Base-by-base conservation (phyloP, 495 filamentous ascomycete genomes). In the Xylaria telfairii region DNA sequence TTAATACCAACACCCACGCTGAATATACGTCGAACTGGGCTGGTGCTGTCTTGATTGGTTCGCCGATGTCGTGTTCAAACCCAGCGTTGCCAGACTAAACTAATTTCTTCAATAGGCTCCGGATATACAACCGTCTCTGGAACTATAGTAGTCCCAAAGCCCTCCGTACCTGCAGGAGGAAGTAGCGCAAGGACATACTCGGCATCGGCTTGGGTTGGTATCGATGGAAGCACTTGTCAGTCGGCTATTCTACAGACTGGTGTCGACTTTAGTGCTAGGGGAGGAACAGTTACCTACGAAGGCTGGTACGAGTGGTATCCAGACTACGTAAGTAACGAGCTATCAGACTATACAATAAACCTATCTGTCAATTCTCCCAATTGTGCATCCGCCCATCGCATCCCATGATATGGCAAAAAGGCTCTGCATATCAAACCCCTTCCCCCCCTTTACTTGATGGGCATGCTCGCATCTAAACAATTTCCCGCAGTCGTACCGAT, bases 241-340 rank as follows among this genome's bases (percentile, higher is more conserved):
- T 81, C 80, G 13, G 86, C 88, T 1, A 89, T 90, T 61, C 75
- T 92, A 49, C 87, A 90, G 74, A 87, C 89, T 0, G 90, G 90
- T 12, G 78, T 90, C 17, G 88, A 91, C 71, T 87, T 88, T 72
- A 87, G 85, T 57, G 77, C 86, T 30, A 63, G 70, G 44, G 78
- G 76, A 21, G 73, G 71, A 0, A 57, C 78, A 3, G 78, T 79
- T 0, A 70, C 72, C 24, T 90, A 83, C 69, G 84, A 87, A 54
- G 83, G 87, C 24, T 92, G 90, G 89, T 91, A 88, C 71, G 89
- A 91, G 74, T 91, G 88, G 89, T 90, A 83, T 73, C 88, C 89
- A 0, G 81, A 86, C 61, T 75, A 71, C 28, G 56, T 69, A 68
- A 68, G 65, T 68, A 28, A 21, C 17, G 8, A 15, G 21, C 37